Evolutionary conservation across 2,329 filamentous ascomycete species (phyloP), one percentile per base, ranked within the genome.

Genomic region (Colletotrichum sp.): DNA sequence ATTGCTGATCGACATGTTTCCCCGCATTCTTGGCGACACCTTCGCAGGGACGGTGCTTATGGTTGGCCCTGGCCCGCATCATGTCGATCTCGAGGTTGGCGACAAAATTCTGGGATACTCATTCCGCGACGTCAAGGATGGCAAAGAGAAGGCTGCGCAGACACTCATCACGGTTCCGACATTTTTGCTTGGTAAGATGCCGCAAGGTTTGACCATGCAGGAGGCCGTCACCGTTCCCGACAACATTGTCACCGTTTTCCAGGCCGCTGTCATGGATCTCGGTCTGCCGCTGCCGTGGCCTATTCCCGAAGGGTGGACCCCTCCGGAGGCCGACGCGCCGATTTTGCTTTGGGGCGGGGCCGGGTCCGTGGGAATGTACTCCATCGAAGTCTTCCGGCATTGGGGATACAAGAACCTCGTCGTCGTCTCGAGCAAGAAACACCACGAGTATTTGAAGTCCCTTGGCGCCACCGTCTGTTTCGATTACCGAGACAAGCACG

Each of bases 231-330:
- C 90, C 0, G 80, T 92, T 4, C 88, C 90, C 0, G 88, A 89
- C 65, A 93, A 92, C 77, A 81, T 91, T 32, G 88, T 93, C 34
- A 93, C 91, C 0, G 90, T 89, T 13, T 90, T 92, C 80, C 90
- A 93, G 79, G 84, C 89, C 7, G 80, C 90, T 4, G 83, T 81
- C 2, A 75, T 74, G 2, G 90, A 93, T 75, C 83, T 93, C 15
- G 84, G 81, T 0, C 81, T 93, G 25, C 85, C 87, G 36, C 85
- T 91, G 1, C 90, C 91, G 0, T 93, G 91, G 90, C 91, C 91
- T 1, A 87, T 88, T 58, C 88, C 88, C 0, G 80, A 82, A 18
- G 81, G 77, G 15, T 89, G 84, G 78, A 84, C 77, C 56, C 84
- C 80, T 69, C 84, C 77, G 8, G 75, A 80, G 52, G 84, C 83